Percentiles rank a stretch among this genome's conserved stretches.
These are phyloP conservation scores for Diaporthe longicolla DNA, from an alignment of 2,329 filamentous ascomycete species.

Conservation along the genomic window DNA sequence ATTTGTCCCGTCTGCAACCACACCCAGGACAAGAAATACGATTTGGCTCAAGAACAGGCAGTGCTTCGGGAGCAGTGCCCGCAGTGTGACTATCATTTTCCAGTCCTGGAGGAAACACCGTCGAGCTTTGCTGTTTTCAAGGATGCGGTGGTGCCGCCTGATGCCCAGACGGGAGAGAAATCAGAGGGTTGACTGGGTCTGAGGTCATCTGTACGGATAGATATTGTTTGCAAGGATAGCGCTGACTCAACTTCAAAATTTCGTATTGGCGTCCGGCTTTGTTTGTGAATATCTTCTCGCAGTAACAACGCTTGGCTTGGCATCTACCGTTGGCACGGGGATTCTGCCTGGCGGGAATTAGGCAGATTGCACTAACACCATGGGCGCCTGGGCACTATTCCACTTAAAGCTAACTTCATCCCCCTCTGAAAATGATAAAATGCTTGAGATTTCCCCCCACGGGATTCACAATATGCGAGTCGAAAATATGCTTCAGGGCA, in stretches of 20 bases:
- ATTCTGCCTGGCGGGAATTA: constrained; percentile 14
- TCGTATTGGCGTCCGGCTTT: no score
- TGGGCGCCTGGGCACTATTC: background rate
- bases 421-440: background rate
- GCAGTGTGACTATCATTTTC: constrained; percentile 32
- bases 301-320: no score
- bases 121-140: constrained; percentile 20
- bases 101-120: constrained; percentile 1
- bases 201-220: background rate
- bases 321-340: no score
- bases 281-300: no score
- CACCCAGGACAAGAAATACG: constrained; percentile 36
- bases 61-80: constrained; percentile 34
- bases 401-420: background rate
- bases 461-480: no score
- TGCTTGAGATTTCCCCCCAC: background rate
- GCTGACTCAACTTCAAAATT: no score
- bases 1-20: constrained; percentile 34
- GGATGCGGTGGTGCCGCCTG: background rate
- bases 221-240: background rate
- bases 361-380: constrained; percentile 12
- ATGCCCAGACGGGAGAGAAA: background rate
- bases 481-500: no score
- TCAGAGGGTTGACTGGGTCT: background rate
- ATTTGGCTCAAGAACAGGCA: constrained; percentile 30